Evolutionary conservation across 768 basidiomycete species (phyloP), one percentile per base, ranked within the genome.

Genomic region (Strobilomyces confusus): DNA sequence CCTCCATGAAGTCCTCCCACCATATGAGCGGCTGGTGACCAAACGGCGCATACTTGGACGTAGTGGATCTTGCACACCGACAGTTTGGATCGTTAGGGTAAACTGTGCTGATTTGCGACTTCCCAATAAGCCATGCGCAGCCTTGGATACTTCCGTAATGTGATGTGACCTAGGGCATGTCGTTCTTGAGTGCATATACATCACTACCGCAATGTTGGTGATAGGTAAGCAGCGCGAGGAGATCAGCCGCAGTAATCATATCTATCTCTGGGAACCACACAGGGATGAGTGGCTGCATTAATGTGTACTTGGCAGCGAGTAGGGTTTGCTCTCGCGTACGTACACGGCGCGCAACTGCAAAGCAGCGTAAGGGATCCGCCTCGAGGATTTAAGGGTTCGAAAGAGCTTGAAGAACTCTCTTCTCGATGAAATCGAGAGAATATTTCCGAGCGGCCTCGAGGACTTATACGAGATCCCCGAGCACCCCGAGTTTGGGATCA

Each of bases 221-320:
- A 32, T 68, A 63, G n/a, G 48, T 56, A n/a, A 64, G 49, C 13
- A 70, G 42, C 1, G 54, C 37, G 25, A 68, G 62, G 2, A 72
- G 50, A 15, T 61, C 63, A 4, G 54, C 38, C 4, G 64, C 64
- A 9, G 57, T 60, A 30, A 73, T 60, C 44, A 65, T n/a, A 0
- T 57, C 59, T 1, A 73, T 58, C 42, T 69, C 69, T 43, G 63
- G 40, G 15, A 61, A 61, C 52, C 63, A 60, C 3, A 46, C 43
- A 0, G 65, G 60, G 15, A 61, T 54, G 22, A 70, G 52, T 1
- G 69, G 62, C 25, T 58, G 49, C 9, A 57, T 38, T 49, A 73
- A 47, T 0, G 69, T 65, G 42, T 57, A 26, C 33, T 6, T 41
- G 6, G 48, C 48, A n/a, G 48, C 38, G 11, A 41, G 40, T 0